These are phyloP conservation scores for Climacium dendroides DNA, from an alignment of 225 moss, liverwort and hornwort genomes.

Conservation along the genomic window DNA sequence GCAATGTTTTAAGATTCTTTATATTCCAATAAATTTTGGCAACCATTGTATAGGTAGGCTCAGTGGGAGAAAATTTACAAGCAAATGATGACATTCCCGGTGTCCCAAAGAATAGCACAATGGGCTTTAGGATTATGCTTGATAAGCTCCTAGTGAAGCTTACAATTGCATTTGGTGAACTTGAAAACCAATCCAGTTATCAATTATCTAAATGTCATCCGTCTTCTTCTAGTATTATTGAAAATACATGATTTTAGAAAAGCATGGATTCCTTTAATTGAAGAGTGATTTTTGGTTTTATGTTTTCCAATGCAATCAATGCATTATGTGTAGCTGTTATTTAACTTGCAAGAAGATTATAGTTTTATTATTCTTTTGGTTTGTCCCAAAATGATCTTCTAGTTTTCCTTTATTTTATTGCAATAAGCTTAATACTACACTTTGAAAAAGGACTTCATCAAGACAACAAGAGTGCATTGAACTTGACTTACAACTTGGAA, in stretches of 20 bases:
- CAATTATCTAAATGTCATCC: background rate
- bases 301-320: background rate
- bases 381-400: too few relatives aligned
- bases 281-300: background rate
- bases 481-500: too few relatives aligned
- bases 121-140: conserved; percentile 68
- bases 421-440: too few relatives aligned
- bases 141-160: conserved; percentile 47
- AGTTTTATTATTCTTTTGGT: background rate
- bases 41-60: conserved; percentile 2
- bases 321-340: background rate
- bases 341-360: background rate
- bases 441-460: too few relatives aligned
- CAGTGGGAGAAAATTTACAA: background rate
- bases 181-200: background rate
- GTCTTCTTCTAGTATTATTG: background rate
- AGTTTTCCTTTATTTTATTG: too few relatives aligned
- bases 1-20: background rate
- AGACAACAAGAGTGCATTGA: too few relatives aligned
- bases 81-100: background rate
- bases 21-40: background rate
- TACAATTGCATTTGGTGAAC: conserved; percentile 23
- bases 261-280: background rate
- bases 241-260: background rate
- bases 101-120: conserved; percentile 22